Evolutionary conservation across 306 rosid species (phyloP), one percentile per base, ranked within the genome.

Genomic region (Astragalus membranaceus): DNA sequence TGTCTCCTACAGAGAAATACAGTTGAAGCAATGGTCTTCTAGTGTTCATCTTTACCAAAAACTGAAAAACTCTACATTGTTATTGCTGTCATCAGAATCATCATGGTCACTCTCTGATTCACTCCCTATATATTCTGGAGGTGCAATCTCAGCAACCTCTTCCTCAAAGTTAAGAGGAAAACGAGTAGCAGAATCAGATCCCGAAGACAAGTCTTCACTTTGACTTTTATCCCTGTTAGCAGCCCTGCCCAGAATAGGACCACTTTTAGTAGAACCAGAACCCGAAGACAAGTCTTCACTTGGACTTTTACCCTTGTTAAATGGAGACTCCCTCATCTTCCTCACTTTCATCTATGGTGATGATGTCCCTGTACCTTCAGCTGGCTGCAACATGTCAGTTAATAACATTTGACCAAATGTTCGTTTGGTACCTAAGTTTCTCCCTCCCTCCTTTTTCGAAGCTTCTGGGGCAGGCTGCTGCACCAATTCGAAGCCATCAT

Each of bases 251-350:
- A 90, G 51, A 15, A 88, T 3, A 9, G 92, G 88, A 60, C 94
- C 81, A 41, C 97, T 90, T 49, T 88, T 93, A n/a, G n/a, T n/a
- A n/a, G n/a, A n/a, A n/a, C n/a, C n/a, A n/a, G n/a, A n/a, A n/a
- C n/a, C n/a, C n/a, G n/a, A n/a, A n/a, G n/a, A n/a, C n/a, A n/a
- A n/a, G n/a, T n/a, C n/a, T n/a, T n/a, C n/a, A n/a, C n/a, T n/a
- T n/a, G n/a, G n/a, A n/a, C n/a, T n/a, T n/a, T n/a, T n/a, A n/a
- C n/a, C n/a, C 83, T 87, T 90, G 90, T 90, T 87, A 67, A 88
- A 88, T 8, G 98, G 98, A 5, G 98, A 90, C 5, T 46, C 90
- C 80, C 98, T 84, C 86, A 93, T 93, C 84, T 84, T 93, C 63
- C 98, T 88, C 68, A 93, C 97, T 77, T 93, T 90, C 74, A 85